Percentiles rank a stretch among this genome's conserved stretches.
Evolutionary conservation across 768 basidiomycete species (phyloP).

Genomic region (Ramaria sp.): DNA sequence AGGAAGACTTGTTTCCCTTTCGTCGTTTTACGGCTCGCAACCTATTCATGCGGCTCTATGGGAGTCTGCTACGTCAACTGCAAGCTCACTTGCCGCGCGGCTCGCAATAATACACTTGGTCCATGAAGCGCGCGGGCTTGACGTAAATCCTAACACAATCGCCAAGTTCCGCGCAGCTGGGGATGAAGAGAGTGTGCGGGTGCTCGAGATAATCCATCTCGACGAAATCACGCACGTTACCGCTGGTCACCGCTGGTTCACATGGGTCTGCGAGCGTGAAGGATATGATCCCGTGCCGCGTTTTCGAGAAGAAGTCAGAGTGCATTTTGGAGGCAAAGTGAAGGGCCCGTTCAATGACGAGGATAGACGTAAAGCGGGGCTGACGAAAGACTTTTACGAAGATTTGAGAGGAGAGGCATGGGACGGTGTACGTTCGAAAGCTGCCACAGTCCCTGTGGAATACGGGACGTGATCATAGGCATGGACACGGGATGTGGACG

Average conservation of each 20-base stretch:
- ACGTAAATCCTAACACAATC: slow-evolving; percentile 76
- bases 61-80: slow-evolving; percentile 66
- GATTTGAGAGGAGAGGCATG: slow-evolving; percentile 46
- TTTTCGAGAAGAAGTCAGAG: slow-evolving; percentile 61
- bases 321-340: slow-evolving; percentile 60
- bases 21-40: slow-evolving; percentile 59
- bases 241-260: slow-evolving; percentile 76
- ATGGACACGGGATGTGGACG: too few species aligned
- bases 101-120: slow-evolving; percentile 81
- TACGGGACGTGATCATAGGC: background rate
- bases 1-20: slow-evolving; percentile 48
- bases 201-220: slow-evolving; percentile 65
- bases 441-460: background rate
- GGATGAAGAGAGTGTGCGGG: slow-evolving; percentile 53
- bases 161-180: slow-evolving; percentile 57
- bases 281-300: slow-evolving; percentile 46
- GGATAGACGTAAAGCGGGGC: slow-evolving; percentile 62
- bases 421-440: background rate
- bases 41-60: slow-evolving; percentile 72
- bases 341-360: slow-evolving; percentile 77
- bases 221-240: slow-evolving; percentile 82
- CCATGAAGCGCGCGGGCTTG: slow-evolving; percentile 75
- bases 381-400: slow-evolving; percentile 65
- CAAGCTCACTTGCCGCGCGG: slow-evolving; percentile 53
- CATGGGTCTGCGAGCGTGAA: slow-evolving; percentile 54